Base-by-base conservation (phyloP, 495 filamentous ascomycete genomes). In the Monascus purpureus region DNA sequence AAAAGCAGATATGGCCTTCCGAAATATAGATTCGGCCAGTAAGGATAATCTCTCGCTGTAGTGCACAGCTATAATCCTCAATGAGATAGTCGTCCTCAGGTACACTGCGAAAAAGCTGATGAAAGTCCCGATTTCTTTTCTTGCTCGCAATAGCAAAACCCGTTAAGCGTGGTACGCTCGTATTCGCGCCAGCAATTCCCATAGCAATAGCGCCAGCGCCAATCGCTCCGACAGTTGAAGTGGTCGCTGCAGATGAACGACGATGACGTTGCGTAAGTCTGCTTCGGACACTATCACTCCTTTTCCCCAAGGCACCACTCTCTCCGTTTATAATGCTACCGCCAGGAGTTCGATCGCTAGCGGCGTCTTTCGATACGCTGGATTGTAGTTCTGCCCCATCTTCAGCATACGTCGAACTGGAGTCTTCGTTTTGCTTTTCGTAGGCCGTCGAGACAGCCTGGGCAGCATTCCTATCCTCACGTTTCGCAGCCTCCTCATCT, bases 41-140 rank as follows among this genome's bases (percentile, higher is more conserved):
- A 8, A 92, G 70, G 27, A 99, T 77, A 36, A 99, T 99, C 49
- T 99, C 90, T 32, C 83, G 74, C 50, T 99, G 90, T 12, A 99
- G 53, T 11, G 90, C 90, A 47, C 87, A 93, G 47, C 92, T 94
- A 50, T 95, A 99, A 53, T 99, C 90, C 49, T 99, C 90, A 38
- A 99, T 96, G 8, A 99, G 66, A 41, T 90, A 95, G 50, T 99
- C 90, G 42, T 96, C 90, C 37, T 99, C 90, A 1, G 90, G 90
- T 1, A 99, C 92, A 41, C 85, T 95, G 49, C 82, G 78, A 65
- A 99, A 99, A 12, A 93, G 57, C 28, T 72, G 70, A 46, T 99
- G 90, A 39, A 96, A 99, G 50, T 96, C 92, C 17, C 83, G 67
- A 52, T 99, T 99, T 16, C 90, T 75, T 58, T 90, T 94, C 56